Conservation (phyloP, 176 grass and related monocot genomes). For the Bromus sterilis region DNA sequence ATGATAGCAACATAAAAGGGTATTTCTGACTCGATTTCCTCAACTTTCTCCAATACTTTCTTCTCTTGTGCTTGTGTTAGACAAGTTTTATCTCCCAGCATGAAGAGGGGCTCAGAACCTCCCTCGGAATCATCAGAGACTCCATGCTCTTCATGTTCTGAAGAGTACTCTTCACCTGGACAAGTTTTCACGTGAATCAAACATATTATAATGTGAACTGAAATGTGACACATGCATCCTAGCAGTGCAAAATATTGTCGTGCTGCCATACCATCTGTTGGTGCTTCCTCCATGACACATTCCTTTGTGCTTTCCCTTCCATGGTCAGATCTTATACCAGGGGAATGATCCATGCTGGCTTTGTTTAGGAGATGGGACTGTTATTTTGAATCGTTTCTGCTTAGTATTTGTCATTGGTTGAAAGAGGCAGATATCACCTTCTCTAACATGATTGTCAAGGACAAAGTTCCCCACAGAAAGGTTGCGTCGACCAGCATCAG, state of each 20-base stretch:
- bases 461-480: neutral
- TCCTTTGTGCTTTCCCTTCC: neutral
- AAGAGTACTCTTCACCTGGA: slow-evolving; percentile 9
- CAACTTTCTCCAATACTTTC: slow-evolving; percentile 11
- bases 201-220: neutral
- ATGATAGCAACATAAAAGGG: slow-evolving; percentile 28
- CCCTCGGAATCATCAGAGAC: neutral
- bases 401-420: neutral
- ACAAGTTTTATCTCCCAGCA: neutral
- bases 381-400: neutral
- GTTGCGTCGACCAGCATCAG: neutral
- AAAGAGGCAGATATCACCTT: neutral
- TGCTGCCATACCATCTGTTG: slow-evolving; percentile 3
- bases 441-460: neutral
- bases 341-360: neutral
- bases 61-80: slow-evolving; percentile 23
- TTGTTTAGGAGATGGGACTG: neutral
- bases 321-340: neutral
- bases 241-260: neutral
- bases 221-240: neutral
- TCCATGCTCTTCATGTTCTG: neutral
- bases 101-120: neutral
- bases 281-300: neutral
- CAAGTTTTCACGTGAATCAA: neutral
- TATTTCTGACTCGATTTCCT: neutral